phyloP scores from a whole-genome alignment of 2,329 filamentous ascomycete species.

The Cladosporium austrohemisphaericum region DNA sequence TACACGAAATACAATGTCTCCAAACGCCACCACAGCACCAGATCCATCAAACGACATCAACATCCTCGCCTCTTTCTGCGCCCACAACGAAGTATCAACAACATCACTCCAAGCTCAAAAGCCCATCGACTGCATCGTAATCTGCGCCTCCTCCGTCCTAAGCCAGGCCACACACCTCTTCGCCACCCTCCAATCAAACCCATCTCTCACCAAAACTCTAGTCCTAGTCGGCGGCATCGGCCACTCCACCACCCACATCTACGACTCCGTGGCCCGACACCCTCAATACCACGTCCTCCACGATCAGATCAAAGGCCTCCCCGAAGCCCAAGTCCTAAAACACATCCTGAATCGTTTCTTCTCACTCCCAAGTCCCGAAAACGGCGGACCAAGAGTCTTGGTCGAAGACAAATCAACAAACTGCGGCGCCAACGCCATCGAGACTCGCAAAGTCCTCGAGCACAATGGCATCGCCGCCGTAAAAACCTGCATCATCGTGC shows the following conservation, averaged over 20 bases:
- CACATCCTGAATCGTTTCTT: conserved; percentile 34
- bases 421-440: conserved; percentile 43
- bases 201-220: conserved; percentile 34
- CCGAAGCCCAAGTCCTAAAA: conserved; percentile 41
- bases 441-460: conserved; percentile 37
- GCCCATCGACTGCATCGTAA: conserved; percentile 36
- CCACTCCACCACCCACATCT: conserved; percentile 44
- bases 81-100: conserved; percentile 27
- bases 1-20: no score
- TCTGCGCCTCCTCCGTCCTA: conserved; percentile 41
- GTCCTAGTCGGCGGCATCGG: conserved; percentile 46
- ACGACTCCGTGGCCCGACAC: conserved; percentile 38
- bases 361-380: conserved; percentile 24
- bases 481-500: conserved; percentile 36
- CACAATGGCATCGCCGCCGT: conserved; percentile 23
- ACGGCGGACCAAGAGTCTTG: conserved; percentile 32
- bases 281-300: conserved; percentile 28
- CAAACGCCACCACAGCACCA: no score
- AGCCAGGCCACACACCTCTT: conserved; percentile 37
- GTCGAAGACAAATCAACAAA: conserved; percentile 46
- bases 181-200: conserved; percentile 28
- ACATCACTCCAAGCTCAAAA: conserved; percentile 16
- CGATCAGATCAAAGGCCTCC: conserved; percentile 31
- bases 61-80: conserved; percentile 29
- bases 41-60: conserved; percentile 28